phyloP scores from a whole-genome alignment of 345 rosid species.

The Boechera stricta region DNA sequence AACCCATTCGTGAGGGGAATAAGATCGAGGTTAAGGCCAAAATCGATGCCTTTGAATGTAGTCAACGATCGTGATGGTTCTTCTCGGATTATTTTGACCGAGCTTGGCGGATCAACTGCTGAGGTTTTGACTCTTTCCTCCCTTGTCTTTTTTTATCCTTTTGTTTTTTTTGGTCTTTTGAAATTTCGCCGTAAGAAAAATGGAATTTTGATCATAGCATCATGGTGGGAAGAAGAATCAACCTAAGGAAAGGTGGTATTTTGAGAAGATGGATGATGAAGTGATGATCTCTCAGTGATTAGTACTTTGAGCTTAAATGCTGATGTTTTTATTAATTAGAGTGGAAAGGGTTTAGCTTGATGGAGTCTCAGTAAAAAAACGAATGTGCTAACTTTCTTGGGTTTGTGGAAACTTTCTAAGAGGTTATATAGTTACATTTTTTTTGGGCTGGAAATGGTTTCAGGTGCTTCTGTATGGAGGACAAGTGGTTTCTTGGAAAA shows the following conservation, averaged over 20 bases:
- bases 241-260: neutral
- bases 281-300: slow-evolving; percentile 1
- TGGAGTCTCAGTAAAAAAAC: neutral
- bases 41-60: slow-evolving; percentile 71
- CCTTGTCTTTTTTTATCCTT: neutral
- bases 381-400: neutral
- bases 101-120: slow-evolving; percentile 76
- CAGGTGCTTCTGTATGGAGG: slow-evolving; percentile 92
- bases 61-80: slow-evolving; percentile 64
- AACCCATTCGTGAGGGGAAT: slow-evolving; percentile 65
- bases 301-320: neutral
- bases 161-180: neutral
- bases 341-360: slow-evolving; percentile 18
- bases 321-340: neutral
- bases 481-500: slow-evolving; percentile 92
- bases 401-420: neutral
- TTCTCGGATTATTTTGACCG: slow-evolving; percentile 67
- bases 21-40: slow-evolving; percentile 47
- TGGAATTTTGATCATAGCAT: neutral
- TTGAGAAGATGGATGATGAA: neutral
- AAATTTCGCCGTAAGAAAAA: neutral
- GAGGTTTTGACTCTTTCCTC: slow-evolving; percentile 57
- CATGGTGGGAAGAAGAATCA: slow-evolving; percentile 1
- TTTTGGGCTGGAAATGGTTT: slow-evolving; percentile 35
- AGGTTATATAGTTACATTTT: neutral